Evolutionary conservation across 371 early-diverging fungal species (phyloP).

Genomic region (Mucor lusitanicus): DNA sequence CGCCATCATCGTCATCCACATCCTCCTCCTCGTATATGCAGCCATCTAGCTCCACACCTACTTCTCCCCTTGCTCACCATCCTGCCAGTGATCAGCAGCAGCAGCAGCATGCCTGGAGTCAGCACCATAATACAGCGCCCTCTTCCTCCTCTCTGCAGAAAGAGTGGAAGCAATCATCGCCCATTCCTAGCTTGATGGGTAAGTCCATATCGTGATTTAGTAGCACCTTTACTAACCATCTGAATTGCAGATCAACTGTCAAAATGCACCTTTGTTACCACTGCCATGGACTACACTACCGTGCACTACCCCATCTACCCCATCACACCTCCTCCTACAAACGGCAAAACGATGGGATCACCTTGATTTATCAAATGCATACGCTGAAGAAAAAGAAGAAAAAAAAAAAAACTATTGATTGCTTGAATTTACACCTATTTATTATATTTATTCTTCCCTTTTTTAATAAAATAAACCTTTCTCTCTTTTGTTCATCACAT

Average conservation of each 20-base stretch:
- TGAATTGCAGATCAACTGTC: conserved; percentile 31
- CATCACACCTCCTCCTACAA: conserved; percentile 13
- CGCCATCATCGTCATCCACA: conserved; percentile 28
- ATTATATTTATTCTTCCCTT: not conserved
- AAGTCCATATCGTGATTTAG: not conserved
- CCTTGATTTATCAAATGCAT: not conserved
- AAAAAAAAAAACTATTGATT: not conserved
- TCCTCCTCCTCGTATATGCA: conserved; percentile 19
- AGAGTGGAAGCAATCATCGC: conserved; percentile 27
- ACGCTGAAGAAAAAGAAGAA: not conserved
- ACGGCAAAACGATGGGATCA: not conserved
- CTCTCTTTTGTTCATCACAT: not conserved
- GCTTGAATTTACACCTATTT: not conserved
- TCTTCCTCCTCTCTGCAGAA: not conserved
- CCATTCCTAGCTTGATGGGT: conserved; percentile 34
- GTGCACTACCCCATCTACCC: conserved; percentile 36
- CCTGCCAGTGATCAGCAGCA: not conserved
- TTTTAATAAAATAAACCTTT: not conserved
- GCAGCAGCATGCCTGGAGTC: not conserved
- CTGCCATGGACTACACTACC: conserved; percentile 27
- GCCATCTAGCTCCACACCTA: conserved; percentile 23
- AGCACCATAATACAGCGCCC: not conserved
- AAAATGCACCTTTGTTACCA: conserved; percentile 29
- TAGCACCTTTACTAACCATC: not conserved
- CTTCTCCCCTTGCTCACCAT: conserved; percentile 10